Conservation (phyloP, 169 alveolate genomes). For the Cryptosporidium sp. region DNA sequence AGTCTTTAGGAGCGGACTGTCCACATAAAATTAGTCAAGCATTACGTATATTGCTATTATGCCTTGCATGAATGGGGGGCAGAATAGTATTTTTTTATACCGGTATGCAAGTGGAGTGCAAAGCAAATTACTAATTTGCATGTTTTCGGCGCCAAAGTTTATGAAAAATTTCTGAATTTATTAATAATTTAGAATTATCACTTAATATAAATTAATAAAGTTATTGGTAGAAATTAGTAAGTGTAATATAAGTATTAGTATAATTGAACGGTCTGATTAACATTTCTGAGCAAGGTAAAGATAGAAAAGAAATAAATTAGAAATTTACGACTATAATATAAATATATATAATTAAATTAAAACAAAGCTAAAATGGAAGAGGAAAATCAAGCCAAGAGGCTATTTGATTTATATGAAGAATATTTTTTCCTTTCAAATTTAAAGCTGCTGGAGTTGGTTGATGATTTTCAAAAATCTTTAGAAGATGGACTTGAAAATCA, state of each 20-base stretch:
- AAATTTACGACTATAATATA: neutral
- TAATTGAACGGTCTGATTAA: neutral
- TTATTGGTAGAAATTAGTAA: too few relatives aligned
- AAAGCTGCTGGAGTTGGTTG: conserved; percentile 27
- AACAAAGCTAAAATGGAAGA: neutral
- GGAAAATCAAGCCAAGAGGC: neutral
- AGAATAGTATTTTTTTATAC: neutral
- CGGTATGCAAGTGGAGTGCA: neutral
- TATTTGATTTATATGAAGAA: conserved; percentile 13
- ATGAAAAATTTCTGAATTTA: neutral
- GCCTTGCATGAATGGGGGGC: neutral
- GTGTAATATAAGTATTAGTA: too few relatives aligned
- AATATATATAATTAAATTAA: too few relatives aligned
- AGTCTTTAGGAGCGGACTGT: too few relatives aligned
- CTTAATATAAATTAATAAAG: too few relatives aligned
- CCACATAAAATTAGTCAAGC: neutral
- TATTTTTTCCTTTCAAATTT: conserved; percentile 18
- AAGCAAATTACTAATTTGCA: neutral
- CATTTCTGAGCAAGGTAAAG: neutral
- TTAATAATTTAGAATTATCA: too few relatives aligned
- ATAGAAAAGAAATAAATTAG: neutral
- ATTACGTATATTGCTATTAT: neutral
- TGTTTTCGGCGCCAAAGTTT: neutral
- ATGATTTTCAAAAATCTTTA: conserved; percentile 32
- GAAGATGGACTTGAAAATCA: conserved; percentile 24